Evolutionary conservation across 2,329 filamentous ascomycete species (phyloP), one percentile per base, ranked within the genome.

Genomic region (Paracoccidioides lutzii): DNA sequence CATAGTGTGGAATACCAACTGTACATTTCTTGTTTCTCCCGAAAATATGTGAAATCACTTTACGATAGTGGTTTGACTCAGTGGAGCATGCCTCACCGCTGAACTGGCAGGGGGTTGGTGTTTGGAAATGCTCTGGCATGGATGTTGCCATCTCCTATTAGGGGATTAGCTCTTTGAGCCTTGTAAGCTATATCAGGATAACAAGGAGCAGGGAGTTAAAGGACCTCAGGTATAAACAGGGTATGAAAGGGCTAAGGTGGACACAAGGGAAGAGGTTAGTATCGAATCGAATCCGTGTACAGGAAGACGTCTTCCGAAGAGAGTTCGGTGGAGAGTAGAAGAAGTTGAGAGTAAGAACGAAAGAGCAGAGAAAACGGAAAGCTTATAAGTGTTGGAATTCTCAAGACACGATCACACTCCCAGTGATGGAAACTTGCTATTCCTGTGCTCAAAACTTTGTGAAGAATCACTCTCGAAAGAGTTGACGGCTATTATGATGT

Each of bases 21-120:
- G 88, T 93, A 64, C 82, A 85, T 6, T 80, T 76, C 71, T 93
- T 93, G 75, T 93, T 93, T 41, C 88, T 81, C 28, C 88, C 88
- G 62, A 91, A 91, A 55, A 90, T 80, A 64, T 93, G 87, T 0
- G 85, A 89, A 57, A 91, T 85, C 4, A 85, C 82, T 70, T 91
- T 91, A 50, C 88, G 81, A 30, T 78, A 78, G 55, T 80, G 76
- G 4, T 81, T 59, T 3, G 64, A 64, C 37, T 65, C 64, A 2
- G 63, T 62, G 0, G 62, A 64, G 30, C 61, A 62, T 42, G 56
- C 43, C 46, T 58, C 59, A 12, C 57, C 61, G 44, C 57, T 60
- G 45, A 61, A 62, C 49, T 61, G 59, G 50, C 61, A 62, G 7
- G 12, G 22, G 41, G 38, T 42, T 52, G 15, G 32, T 3, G 6